Percentiles rank a stretch among this genome's conserved stretches.
Conservation (phyloP, 164 flowering plant genomes). For the Saururus chinensis region DNA sequence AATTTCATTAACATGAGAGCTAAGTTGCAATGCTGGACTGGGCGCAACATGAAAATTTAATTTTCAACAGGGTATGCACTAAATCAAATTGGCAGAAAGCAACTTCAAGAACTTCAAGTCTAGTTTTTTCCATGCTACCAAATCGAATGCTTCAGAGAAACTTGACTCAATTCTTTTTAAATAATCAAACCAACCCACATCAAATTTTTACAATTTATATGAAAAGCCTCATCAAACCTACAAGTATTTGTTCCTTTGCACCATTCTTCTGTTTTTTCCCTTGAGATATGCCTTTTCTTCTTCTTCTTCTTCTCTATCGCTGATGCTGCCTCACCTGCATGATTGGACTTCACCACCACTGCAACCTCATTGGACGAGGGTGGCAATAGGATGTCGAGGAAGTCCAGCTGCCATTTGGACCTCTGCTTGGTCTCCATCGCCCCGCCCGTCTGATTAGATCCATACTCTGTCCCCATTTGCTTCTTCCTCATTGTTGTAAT, state of each 20-base stretch:
- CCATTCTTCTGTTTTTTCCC: constrained; percentile 9
- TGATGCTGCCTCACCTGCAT: background rate
- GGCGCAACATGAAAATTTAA: too few relatives aligned
- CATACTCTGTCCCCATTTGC: constrained; percentile 55
- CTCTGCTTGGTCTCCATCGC: constrained; percentile 16
- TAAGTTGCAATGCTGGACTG: too few relatives aligned
- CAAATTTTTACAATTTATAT: too few relatives aligned
- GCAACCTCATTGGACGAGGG: constrained; percentile 17
- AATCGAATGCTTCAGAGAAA: too few relatives aligned
- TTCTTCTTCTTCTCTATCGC: constrained; percentile 1
- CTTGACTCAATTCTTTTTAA: too few relatives aligned
- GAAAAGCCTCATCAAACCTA: constrained; percentile 4
- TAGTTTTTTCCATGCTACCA: too few relatives aligned
- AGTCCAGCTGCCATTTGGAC: constrained; percentile 4
- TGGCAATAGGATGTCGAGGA: constrained; percentile 6
- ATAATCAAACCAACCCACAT: background rate
- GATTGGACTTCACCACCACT: background rate
- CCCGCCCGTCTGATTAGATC: constrained; percentile 46
- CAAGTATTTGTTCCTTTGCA: constrained; percentile 7
- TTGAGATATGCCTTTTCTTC: constrained; percentile 9
- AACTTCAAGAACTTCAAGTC: too few relatives aligned
- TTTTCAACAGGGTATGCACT: too few relatives aligned
- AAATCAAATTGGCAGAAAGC: too few relatives aligned
- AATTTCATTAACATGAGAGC: too few relatives aligned
- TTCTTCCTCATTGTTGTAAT: constrained; percentile 44